Evolutionary conservation across 2,329 filamentous ascomycete genomes (phyloP).

Genomic region (Amylocarpus encephaloides): DNA sequence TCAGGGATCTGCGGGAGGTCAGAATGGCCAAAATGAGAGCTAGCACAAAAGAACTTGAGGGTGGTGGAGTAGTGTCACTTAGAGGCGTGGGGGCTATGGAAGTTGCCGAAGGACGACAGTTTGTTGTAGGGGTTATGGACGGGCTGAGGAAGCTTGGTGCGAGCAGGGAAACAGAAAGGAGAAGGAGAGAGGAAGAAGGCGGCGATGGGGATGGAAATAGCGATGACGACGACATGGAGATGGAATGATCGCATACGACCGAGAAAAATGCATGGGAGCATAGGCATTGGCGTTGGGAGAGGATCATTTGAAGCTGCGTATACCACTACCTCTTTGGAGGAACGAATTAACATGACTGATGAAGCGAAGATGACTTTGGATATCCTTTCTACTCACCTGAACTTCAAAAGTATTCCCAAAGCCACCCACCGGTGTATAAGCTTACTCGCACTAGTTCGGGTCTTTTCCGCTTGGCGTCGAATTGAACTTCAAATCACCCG

Average conservation of each 20-base stretch:
- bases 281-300: neutral
- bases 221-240: slow-evolving; percentile 45
- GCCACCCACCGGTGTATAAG: too few relatives aligned
- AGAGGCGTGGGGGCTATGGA: slow-evolving; percentile 88
- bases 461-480: too few relatives aligned
- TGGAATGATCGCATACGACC: slow-evolving; percentile 12
- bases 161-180: slow-evolving; percentile 68
- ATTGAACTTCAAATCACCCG: too few relatives aligned
- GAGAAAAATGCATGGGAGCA: neutral
- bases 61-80: slow-evolving; percentile 64
- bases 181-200: slow-evolving; percentile 62
- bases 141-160: slow-evolving; percentile 78
- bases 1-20: slow-evolving; percentile 81
- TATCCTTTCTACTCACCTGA: too few relatives aligned
- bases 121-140: slow-evolving; percentile 81
- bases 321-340: neutral
- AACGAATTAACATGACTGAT: neutral
- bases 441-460: too few relatives aligned
- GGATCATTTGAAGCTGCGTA: neutral
- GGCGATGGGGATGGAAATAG: slow-evolving; percentile 52
- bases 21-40: slow-evolving; percentile 82
- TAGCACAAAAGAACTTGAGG: slow-evolving; percentile 65
- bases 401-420: too few relatives aligned
- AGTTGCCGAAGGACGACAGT: slow-evolving; percentile 76
- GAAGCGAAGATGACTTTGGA: neutral